Evolutionary conservation across 2,329 filamentous ascomycete genomes (phyloP).

Genomic region (Pseudogymnoascus sp.): DNA sequence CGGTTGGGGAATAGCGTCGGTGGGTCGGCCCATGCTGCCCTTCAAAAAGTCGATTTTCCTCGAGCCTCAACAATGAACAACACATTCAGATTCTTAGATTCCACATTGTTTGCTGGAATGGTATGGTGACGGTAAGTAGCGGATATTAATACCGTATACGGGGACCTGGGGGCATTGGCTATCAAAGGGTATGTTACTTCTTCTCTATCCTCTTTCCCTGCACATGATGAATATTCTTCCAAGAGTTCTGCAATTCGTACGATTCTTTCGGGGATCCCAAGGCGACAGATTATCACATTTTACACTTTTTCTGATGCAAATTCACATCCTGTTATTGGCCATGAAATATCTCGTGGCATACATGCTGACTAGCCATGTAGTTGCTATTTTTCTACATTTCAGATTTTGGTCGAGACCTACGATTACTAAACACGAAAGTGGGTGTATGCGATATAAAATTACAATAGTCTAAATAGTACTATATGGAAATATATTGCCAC

Average conservation of each 20-base stretch:
- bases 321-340: not conserved
- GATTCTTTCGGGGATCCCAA: constrained; percentile 15
- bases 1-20: not conserved
- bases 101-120: not conserved
- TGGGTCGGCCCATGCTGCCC: constrained; percentile 3
- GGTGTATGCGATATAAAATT: not conserved
- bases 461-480: not conserved
- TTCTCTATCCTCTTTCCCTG: not conserved
- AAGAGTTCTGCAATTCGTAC: constrained; percentile 27
- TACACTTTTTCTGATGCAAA: constrained; percentile 23
- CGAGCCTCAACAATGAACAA: constrained; percentile 1
- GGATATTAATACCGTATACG: not conserved
- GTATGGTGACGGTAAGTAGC: not conserved
- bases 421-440: not conserved
- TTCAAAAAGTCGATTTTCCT: constrained; percentile 5
- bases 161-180: not conserved
- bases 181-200: not conserved
- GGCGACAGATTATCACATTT: constrained; percentile 23
- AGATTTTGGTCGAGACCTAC: not conserved
- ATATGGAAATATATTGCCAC: not conserved
- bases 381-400: not conserved
- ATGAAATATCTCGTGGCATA: not conserved
- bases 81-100: not conserved
- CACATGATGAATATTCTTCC: constrained; percentile 21
- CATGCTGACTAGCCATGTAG: not conserved